Evolutionary conservation across 768 basidiomycete species (phyloP), one percentile per base, ranked within the genome.

Genomic region (Fistulinella prunicolor): DNA sequence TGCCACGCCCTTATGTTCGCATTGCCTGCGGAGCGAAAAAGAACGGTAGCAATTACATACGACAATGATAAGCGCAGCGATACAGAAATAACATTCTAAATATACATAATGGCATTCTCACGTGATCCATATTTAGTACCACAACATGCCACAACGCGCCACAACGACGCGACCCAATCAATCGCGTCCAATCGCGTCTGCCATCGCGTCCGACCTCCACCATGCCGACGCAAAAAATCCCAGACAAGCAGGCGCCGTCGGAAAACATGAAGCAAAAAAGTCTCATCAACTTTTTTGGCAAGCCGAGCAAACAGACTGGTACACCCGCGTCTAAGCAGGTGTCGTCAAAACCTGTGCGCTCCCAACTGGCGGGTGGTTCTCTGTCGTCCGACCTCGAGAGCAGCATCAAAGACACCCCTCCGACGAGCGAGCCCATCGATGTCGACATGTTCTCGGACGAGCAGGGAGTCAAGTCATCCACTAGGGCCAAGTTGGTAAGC

Each of bases 361-460:
- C 77, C 8, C 76, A 77, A 17, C 69, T 67, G 8, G 68, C 72
- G 14, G 61, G 59, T 10, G 68, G 65, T 50, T 72, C 72, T 3
- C 50, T 59, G 28, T 75, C 73, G 16, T 84, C 81, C 37, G 79
- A 79, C 20, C 70, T 68, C 19, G 71, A 69, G 17, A 73, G 71
- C 42, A 84, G 74, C 53, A 46, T 58, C 34, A 70, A 68, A 23
- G 76, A 78, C 14, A 87, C 86, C 2, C 88, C 89, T 22, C 87
- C 87, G 0, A 86, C 86, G 3, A 90, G 87, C 54, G 86, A 90
- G 47, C 73, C 79, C 23, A 78, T 89, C 47, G 87, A 91, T 54
- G 76, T 90, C 9, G 87, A 89, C 60, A 83, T 88, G 81, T 53
- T 82, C 41, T 74, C 73, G 8, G 77, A 75, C 26, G 55, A 65